A percentile compares a stretch with the other conserved stretches of the same genome.
Conservation (phyloP, 768 basidiomycete species). For the Amanita muscaria region DNA sequence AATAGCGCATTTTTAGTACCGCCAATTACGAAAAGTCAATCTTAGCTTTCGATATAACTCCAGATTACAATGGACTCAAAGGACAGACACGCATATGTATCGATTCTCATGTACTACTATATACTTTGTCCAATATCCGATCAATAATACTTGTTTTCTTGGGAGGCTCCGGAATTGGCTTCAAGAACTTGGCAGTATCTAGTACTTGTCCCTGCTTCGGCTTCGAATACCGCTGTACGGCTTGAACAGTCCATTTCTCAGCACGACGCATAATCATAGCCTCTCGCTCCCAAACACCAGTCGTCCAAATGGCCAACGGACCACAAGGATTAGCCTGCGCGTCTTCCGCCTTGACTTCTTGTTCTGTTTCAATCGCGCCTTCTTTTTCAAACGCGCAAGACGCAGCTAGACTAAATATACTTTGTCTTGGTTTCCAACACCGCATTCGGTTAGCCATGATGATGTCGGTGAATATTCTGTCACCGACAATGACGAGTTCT, state of each 20-base stretch:
- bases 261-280: conserved; percentile 50
- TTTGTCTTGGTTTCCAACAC: conserved; percentile 11
- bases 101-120: too few relatives aligned
- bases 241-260: conserved; percentile 42
- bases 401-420: conserved; percentile 3
- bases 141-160: conserved; percentile 6
- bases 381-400: conserved; percentile 19
- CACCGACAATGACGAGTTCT: conserved; percentile 79
- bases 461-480: conserved; percentile 88
- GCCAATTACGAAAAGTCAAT: not conserved
- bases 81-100: too few relatives aligned
- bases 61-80: not conserved
- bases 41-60: conserved; percentile 1
- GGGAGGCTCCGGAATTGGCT: conserved; percentile 13
- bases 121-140: conserved; percentile 5
- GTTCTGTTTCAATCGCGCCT: conserved; percentile 20
- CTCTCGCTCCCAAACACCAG: conserved; percentile 61
- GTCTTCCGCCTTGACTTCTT: conserved; percentile 11
- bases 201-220: conserved; percentile 15
- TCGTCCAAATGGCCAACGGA: conserved; percentile 65
- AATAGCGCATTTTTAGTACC: not conserved
- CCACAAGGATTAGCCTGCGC: conserved; percentile 21
- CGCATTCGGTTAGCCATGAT: conserved; percentile 76
- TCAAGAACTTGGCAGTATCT: conserved; percentile 24
- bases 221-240: conserved; percentile 34